Base-by-base conservation (phyloP, 441 rosid genomes). In the Iberis amara region DNA sequence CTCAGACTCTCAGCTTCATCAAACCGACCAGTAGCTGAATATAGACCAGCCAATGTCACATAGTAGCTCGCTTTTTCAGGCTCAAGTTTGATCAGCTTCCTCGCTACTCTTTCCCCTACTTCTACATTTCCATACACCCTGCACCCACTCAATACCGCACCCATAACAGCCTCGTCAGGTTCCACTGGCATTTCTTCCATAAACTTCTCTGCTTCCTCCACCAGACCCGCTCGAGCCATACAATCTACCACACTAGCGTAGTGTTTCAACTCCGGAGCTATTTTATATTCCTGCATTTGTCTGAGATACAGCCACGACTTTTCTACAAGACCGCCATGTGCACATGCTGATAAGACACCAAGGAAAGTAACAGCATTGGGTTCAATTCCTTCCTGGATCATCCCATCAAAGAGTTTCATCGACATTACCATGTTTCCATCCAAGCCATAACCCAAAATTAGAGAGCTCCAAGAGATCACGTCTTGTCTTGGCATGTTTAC, bases 311-410 rank as follows among this genome's bases (percentile, higher is more conserved):
- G 7, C 47, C 52, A 69, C 4, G 80, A 77, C 59, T 36, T 59
- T 32, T 76, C 72, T 30, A 80, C 84, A 57, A 76, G 62, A 28
- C 86, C 86, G 2, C 76, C 76, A 57, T 80, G 86, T 1, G 78
- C 84, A 51, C 84, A 82, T 0, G 81, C 84, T 10, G 82, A 76
- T 63, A 82, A 66, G 6, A 82, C 62, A 8, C 89, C 86, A 31
- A 82, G 82, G 71, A 80, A 80, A 2, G 86, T 83, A 7, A 83
- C 90, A 10, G 56, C 61, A 62, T 83, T 80, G 0, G 90, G 90
- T 40, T 57, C 26, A 27, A 80, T 43, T 1, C 78, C 57, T 32
- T 32, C 47, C 11, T 35, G 2, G 0, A 37, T 48, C 90, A 80
- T 80, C 48, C 42, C 42, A 31, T 78, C 72, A 39, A 83, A 83